A percentile compares a stretch with the other conserved stretches of the same genome.
Evolutionary conservation across 2,329 filamentous ascomycete species (phyloP).

Genomic region (Exserohilum rostratum): DNA sequence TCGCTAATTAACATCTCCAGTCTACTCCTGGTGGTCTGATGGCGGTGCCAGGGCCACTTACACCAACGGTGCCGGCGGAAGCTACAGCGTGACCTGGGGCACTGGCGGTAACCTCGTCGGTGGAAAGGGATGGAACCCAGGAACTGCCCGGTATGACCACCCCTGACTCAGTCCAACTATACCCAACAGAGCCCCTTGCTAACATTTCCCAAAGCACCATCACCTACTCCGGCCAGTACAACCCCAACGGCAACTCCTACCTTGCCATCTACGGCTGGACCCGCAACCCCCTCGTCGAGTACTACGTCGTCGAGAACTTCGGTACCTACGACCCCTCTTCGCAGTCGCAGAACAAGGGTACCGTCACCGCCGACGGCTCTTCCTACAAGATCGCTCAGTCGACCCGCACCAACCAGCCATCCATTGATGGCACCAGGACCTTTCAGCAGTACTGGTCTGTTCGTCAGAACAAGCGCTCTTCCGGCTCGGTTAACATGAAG

Average conservation of each 20-base stretch:
- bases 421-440: conserved; percentile 57
- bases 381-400: conserved; percentile 41
- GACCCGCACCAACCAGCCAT: conserved; percentile 52
- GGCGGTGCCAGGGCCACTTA: conserved; percentile 59
- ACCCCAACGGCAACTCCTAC: conserved; percentile 51
- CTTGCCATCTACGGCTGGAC: conserved; percentile 66
- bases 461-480: conserved; percentile 38
- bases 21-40: conserved; percentile 66
- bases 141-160: conserved; percentile 53
- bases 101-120: conserved; percentile 62
- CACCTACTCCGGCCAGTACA: conserved; percentile 45
- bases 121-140: conserved; percentile 65
- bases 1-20: background rate
- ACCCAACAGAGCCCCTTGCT: background rate
- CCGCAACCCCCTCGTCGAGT: conserved; percentile 60
- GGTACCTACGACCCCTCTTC: conserved; percentile 58
- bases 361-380: conserved; percentile 37
- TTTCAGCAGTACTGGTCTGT: conserved; percentile 61
- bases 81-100: conserved; percentile 59
- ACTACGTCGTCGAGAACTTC: conserved; percentile 60
- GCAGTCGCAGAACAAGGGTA: conserved; percentile 46
- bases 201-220: conserved; percentile 29
- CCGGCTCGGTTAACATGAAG: conserved; percentile 41
- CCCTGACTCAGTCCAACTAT: conserved; percentile 6
- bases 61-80: conserved; percentile 60